phyloP scores from a whole-genome alignment of 768 basidiomycete species.

The Omphalotus guepiniiformis region DNA sequence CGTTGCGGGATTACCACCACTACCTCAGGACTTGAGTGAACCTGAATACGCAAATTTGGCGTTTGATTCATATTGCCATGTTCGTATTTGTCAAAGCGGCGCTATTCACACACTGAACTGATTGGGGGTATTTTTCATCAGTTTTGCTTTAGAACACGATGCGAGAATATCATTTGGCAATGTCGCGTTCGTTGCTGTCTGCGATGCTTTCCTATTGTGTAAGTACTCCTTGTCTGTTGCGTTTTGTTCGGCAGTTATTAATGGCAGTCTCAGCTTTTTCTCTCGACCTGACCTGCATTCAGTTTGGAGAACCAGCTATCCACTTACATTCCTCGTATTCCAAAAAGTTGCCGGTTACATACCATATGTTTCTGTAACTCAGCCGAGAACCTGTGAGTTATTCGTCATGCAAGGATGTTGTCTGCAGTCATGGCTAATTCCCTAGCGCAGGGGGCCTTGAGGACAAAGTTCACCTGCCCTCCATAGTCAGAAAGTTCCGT shows the following conservation, averaged over 20 bases:
- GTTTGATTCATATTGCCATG: constrained; percentile 42
- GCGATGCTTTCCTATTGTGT: constrained; percentile 30
- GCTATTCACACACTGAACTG: background rate
- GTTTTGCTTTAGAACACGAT: constrained; percentile 28
- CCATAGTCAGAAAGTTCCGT: background rate
- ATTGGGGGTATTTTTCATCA: constrained; percentile 7
- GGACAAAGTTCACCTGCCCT: constrained; percentile 8
- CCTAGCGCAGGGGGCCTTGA: constrained; percentile 3
- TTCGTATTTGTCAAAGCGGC: constrained; percentile 15
- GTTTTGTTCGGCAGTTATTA: background rate
- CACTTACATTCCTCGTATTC: constrained; percentile 4
- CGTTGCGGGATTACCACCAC: constrained; percentile 33
- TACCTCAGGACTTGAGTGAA: constrained; percentile 42
- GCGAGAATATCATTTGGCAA: constrained; percentile 30
- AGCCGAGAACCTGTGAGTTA: constrained; percentile 5
- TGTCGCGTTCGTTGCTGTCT: constrained; percentile 35
- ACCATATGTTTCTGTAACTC: constrained; percentile 3
- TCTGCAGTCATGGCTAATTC: background rate
- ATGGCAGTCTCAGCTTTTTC: background rate
- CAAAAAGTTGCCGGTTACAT: background rate
- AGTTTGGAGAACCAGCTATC: constrained; percentile 7
- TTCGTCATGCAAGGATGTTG: background rate
- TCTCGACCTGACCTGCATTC: constrained; percentile 5
- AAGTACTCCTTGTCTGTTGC: constrained; percentile 6
- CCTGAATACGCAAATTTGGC: constrained; percentile 41